phyloP scores from a whole-genome alignment of 352 stramenopile genomes.

The Elongisporangium anandrum region DNA sequence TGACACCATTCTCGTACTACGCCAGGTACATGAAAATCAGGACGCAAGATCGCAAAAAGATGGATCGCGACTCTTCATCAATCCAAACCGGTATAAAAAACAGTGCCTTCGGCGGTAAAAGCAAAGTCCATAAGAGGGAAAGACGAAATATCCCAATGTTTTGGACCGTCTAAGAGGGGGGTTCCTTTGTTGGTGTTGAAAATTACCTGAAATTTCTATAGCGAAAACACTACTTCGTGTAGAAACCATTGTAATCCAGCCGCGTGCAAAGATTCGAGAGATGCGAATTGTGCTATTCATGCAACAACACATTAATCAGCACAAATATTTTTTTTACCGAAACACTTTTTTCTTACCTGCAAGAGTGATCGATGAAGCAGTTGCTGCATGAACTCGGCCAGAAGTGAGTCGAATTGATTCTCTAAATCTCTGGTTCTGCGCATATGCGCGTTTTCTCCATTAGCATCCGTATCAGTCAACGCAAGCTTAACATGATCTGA shows the following conservation, averaged over 20 bases:
- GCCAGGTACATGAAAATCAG: too few species aligned
- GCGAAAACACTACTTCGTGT: constrained; percentile 21
- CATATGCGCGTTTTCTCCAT: constrained; percentile 72
- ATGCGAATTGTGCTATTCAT: constrained; percentile 53
- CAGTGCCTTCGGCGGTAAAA: too few species aligned
- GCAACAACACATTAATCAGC: neutral
- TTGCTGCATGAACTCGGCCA: constrained; percentile 88
- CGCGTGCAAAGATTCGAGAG: constrained; percentile 61
- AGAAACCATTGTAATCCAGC: constrained; percentile 68
- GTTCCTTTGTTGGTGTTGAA: too few species aligned
- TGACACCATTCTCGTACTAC: neutral
- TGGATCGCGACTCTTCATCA: neutral
- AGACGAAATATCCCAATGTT: too few species aligned
- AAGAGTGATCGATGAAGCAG: constrained; percentile 74
- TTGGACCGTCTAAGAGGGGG: too few species aligned
- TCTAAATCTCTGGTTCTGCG: constrained; percentile 76
- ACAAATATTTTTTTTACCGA: too few species aligned
- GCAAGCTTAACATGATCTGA: constrained; percentile 74
- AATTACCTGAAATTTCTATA: too few species aligned
- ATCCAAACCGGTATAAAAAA: neutral
- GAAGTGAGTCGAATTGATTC: constrained; percentile 84
- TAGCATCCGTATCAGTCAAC: constrained; percentile 58
- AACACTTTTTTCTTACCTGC: constrained; percentile 50
- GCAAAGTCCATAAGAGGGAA: too few species aligned
- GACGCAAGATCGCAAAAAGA: neutral